Evolutionary conservation across 208 protist genomes (phyloP), one percentile per base, ranked within the genome.

Genomic region (Wallacemonas sp.): DNA sequence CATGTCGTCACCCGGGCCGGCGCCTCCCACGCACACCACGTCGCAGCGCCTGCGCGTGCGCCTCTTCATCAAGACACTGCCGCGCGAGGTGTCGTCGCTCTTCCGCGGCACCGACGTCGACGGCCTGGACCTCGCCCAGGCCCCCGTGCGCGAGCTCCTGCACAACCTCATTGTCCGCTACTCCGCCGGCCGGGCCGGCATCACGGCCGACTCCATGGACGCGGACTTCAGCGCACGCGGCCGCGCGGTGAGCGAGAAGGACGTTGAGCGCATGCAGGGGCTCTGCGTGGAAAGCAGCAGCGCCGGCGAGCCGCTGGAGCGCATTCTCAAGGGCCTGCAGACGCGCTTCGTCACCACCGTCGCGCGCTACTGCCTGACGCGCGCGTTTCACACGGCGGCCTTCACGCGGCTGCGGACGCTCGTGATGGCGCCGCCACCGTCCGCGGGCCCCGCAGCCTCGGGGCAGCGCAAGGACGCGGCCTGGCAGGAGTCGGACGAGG

Each of bases 41-140:
- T 23, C 11, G 8, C 59, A 25, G 14, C 62, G 68, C 1, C 42
- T 81, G 45, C 32, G n/a, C 16, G 49, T 93, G 57, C 83, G 76
- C 12, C 61, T 86, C 26, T 86, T 91, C 67, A 68, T 91, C 10
- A 86, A 84, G 36, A 89, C 87, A 33, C 77, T 83, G 1, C 75
- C 87, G 0, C 57, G 55, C 25, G 77, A 86, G 11, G 46, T 93
- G 14, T 59, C 52, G 3, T 33, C 52, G 14, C 52, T 59, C 26
- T 84, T 45, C 36, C 69, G 36, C 62, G 74, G 33, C 77, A 63
- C 52, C 48, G 68, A 77, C 41, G 75, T 72, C 29, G 54, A 73
- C 36, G 69, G 57, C 14, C 82, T 81, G 44, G 72, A 57, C 29
- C 83, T 82, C 2, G 44, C 82, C 10, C 62, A 65, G 41, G 55